Base-by-base conservation (phyloP, 2,329 filamentous ascomycete species). In the Graphilbum ipis-grandicollis region DNA sequence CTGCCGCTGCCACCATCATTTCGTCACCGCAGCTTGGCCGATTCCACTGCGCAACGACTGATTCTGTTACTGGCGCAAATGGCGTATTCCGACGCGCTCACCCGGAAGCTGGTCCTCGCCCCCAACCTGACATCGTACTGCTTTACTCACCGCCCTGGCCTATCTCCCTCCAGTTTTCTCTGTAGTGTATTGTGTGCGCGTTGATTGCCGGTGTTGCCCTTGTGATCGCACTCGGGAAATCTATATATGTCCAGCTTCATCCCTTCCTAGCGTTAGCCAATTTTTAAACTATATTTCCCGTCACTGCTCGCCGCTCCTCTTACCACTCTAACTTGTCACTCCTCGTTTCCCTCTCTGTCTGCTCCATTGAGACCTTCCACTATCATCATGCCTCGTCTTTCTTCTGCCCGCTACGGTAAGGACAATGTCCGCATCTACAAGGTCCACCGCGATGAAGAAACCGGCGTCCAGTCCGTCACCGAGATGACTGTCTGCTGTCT, bases 351-450 rank as follows among this genome's bases (percentile, higher is more conserved):
- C 30, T n/a, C n/a, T n/a, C n/a, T n/a, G n/a, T n/a, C n/a, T n/a
- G n/a, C n/a, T n/a, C n/a, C n/a, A n/a, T n/a, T n/a, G n/a, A n/a
- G n/a, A n/a, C 17, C 10, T 4, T 19, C 9, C 17, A 19, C 25
- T 19, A 5, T 31, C 45, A 55, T 34, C 40, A 75, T 76, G 70
- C 58, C 71, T 45, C 55, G 56, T 47, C 57, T 77, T 42, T 63
- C 68, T 41, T 61, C 71, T 50, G 80, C 81, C 49, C 75, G 77
- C 54, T 88, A 86, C 56, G 81, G 81, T 63, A 88, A 98, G 74
- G 90, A 96, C 72, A 96, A 98, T 64, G 79, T 98, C 68, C 86
- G 90, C 52, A 75, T 98, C 50, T 93, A 80, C 74, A 98, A 98
- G 61, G 85, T 94, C 51, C 69, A 92, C 52, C 75, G 75, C 50